phyloP scores from a whole-genome alignment of 2,329 filamentous ascomycete genomes.

The Xylaria sp. region DNA sequence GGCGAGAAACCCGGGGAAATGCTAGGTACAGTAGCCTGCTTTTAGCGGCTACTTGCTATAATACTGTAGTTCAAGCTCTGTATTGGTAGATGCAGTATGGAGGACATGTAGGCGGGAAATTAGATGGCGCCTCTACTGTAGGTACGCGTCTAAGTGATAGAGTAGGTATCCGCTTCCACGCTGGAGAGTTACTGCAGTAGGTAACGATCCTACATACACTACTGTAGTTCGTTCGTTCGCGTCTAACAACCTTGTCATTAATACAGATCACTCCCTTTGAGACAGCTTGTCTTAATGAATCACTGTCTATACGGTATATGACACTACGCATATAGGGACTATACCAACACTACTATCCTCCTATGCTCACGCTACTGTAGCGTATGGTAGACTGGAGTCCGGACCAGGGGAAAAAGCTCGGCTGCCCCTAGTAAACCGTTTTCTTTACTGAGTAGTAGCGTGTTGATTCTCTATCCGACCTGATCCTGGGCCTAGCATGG shows the following conservation, averaged over 20 bases:
- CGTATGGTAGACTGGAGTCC: background rate
- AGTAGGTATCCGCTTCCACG: background rate
- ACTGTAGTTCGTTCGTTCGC: background rate
- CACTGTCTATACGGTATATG: background rate
- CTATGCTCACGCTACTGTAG: background rate
- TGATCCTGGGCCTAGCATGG: constrained; percentile 1
- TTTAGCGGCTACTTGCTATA: background rate
- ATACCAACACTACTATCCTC: background rate
- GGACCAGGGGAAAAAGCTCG: constrained; percentile 1
- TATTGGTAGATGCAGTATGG: background rate
- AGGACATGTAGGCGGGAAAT: background rate
- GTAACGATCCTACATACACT: background rate
- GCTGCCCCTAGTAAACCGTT: background rate
- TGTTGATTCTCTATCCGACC: constrained; percentile 8
- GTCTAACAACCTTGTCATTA: background rate
- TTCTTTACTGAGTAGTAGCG: background rate
- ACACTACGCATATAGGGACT: background rate
- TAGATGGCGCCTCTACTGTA: constrained; percentile 1
- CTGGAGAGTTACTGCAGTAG: background rate
- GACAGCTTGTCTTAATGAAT: background rate
- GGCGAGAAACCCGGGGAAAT: constrained; percentile 10
- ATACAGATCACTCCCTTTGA: background rate
- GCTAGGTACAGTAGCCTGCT: background rate
- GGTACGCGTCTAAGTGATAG: constrained; percentile 2
- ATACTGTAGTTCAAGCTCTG: background rate